Conservation (phyloP, 345 rosid genomes). For the Gossypium sturtianum region DNA sequence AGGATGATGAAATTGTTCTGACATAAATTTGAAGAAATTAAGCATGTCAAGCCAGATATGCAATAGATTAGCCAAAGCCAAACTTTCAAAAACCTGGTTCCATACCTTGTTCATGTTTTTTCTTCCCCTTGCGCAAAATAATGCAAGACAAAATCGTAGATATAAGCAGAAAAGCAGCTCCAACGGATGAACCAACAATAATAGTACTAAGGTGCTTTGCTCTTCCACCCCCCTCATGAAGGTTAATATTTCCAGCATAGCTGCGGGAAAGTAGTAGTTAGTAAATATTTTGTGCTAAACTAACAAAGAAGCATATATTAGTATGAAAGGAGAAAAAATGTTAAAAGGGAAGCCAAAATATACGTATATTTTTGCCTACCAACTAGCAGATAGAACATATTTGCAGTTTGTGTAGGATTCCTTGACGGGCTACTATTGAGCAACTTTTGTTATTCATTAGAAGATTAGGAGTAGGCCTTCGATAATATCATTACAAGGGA, state of each 20-base stretch:
- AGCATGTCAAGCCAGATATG: conserved; percentile 7
- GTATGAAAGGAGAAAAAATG: neutral
- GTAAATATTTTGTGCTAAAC: neutral
- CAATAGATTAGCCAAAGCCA: neutral
- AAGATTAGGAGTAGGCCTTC: neutral
- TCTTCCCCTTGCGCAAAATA: conserved; percentile 51
- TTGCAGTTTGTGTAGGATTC: neutral
- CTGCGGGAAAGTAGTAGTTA: conserved; percentile 27
- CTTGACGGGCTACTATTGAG: neutral
- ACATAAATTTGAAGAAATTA: conserved; percentile 18
- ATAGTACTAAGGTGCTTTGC: conserved; percentile 44
- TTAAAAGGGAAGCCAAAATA: neutral
- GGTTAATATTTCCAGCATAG: conserved; percentile 63
- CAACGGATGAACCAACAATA: conserved; percentile 67
- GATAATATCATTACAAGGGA: neutral
- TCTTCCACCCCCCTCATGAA: conserved; percentile 37
- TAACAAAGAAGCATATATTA: conserved; percentile 1
- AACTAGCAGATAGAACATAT: neutral
- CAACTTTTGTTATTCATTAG: neutral
- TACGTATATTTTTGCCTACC: neutral
- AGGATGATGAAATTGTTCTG: conserved; percentile 40
- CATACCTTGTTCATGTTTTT: conserved; percentile 40
- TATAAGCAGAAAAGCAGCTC: conserved; percentile 67
- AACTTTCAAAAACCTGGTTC: conserved; percentile 4
- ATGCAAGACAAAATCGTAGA: conserved; percentile 53